These are phyloP conservation scores for Sporothrix luriei DNA, from an alignment of 2,329 filamentous ascomycete species.

Conservation along the genomic window DNA sequence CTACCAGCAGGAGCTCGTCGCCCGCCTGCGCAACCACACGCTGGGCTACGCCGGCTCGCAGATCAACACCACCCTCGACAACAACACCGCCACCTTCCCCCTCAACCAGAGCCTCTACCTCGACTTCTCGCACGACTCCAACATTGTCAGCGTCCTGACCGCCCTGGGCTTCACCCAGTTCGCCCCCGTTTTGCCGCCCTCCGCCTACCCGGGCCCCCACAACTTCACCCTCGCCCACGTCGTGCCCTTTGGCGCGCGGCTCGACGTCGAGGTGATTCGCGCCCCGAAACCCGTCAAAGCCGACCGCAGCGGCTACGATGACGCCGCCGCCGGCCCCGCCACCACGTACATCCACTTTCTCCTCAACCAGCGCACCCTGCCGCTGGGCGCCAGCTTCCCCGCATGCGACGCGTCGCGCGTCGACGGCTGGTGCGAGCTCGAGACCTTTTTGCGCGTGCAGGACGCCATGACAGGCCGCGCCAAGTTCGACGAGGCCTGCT, in stretches of 20 bases:
- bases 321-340: conserved; percentile 48
- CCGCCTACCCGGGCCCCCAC: conserved; percentile 58
- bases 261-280: conserved; percentile 74
- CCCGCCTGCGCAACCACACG: conserved; percentile 68
- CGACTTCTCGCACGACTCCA: conserved; percentile 78
- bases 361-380: conserved; percentile 72
- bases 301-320: conserved; percentile 56
- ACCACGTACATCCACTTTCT: conserved; percentile 75
- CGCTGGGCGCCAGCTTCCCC: conserved; percentile 65
- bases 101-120: conserved; percentile 73
- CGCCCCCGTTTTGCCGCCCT: conserved; percentile 58
- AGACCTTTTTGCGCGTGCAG: conserved; percentile 66
- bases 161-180: conserved; percentile 76
- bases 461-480: conserved; percentile 60
- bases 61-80: conserved; percentile 71
- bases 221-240: conserved; percentile 68
- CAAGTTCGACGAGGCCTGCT: conserved; percentile 67
- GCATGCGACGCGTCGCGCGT: conserved; percentile 64
- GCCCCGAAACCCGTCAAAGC: conserved; percentile 64
- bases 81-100: conserved; percentile 69
- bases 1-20: conserved; percentile 72
- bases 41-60: conserved; percentile 60
- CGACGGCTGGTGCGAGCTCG: conserved; percentile 77
- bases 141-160: conserved; percentile 68
- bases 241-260: conserved; percentile 70